phyloP scores from a whole-genome alignment of 495 filamentous ascomycete genomes.

The Chaetomium cochliodes region DNA sequence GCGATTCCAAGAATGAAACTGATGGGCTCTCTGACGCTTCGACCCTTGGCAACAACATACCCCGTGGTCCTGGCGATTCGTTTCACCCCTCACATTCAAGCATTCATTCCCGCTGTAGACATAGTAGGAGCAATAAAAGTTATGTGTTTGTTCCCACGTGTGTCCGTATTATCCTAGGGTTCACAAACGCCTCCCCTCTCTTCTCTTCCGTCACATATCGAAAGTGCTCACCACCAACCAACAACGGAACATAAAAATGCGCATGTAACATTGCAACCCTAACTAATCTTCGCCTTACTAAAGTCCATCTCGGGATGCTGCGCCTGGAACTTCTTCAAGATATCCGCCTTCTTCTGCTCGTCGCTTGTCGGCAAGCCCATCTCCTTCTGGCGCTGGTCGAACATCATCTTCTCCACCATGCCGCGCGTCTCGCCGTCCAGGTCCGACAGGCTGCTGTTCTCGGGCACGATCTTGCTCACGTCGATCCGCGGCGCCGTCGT shows the following conservation, averaged over 20 bases:
- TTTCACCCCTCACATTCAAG: constrained; percentile 56
- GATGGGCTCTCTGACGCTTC: constrained; percentile 62
- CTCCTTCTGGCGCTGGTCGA: constrained; percentile 96
- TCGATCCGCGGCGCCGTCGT: constrained; percentile 85
- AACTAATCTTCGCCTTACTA: constrained; percentile 71
- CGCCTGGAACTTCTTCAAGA: constrained; percentile 86
- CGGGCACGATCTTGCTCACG: constrained; percentile 88
- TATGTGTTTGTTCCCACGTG: not conserved
- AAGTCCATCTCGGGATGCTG: constrained; percentile 79
- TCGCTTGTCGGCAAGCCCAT: constrained; percentile 79
- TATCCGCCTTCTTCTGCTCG: constrained; percentile 87
- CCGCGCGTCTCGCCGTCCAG: constrained; percentile 89
- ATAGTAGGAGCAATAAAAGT: constrained; percentile 5
- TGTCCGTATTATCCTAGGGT: not conserved
- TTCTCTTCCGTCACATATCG: not conserved
- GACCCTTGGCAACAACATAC: constrained; percentile 35
- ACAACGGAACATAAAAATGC: no score
- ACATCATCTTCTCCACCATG: constrained; percentile 99
- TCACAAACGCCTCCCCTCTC: not conserved
- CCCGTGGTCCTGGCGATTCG: constrained; percentile 56
- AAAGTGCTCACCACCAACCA: no score
- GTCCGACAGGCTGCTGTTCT: constrained; percentile 85
- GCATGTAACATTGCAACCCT: no score
- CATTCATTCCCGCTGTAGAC: constrained; percentile 24
- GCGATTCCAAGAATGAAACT: constrained; percentile 52